phyloP scores from a whole-genome alignment of 768 basidiomycete genomes.

The Pisolithus sp. region DNA sequence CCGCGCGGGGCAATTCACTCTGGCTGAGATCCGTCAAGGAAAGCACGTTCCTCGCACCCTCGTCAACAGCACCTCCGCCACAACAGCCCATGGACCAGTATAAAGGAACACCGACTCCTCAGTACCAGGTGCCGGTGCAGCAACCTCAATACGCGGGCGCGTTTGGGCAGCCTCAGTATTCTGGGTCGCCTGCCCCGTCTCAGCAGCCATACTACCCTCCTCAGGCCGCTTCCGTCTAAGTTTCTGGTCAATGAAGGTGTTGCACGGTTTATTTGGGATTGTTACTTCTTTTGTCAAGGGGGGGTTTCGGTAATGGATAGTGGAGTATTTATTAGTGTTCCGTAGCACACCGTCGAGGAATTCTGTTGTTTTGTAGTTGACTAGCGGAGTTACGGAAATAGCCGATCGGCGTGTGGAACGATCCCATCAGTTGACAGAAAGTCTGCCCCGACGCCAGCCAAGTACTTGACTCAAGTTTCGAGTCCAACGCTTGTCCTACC shows the following conservation, averaged over 20 bases:
- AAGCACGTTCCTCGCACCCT: slow-evolving; percentile 14
- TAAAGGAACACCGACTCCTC: slow-evolving; percentile 2
- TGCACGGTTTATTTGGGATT: too few relatives aligned
- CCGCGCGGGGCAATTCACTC: slow-evolving; percentile 21
- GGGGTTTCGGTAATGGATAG: too few relatives aligned
- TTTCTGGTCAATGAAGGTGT: too few relatives aligned
- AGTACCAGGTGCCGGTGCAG: not conserved
- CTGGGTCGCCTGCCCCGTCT: not conserved
- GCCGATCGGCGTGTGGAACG: slow-evolving; percentile 14
- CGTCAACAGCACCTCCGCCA: slow-evolving; percentile 2
- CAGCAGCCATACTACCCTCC: not conserved
- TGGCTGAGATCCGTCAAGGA: slow-evolving; percentile 32
- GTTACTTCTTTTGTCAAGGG: too few relatives aligned
- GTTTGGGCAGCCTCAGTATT: slow-evolving; percentile 5
- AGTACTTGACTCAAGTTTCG: not conserved
- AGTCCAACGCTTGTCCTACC: slow-evolving; percentile 13
- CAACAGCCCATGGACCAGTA: slow-evolving; percentile 15
- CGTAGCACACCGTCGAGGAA: too few relatives aligned
- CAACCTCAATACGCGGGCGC: slow-evolving; percentile 4
- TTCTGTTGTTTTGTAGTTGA: not conserved
- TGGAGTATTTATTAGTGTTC: not conserved
- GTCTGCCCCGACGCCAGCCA: too few relatives aligned
- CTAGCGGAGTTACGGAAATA: slow-evolving; percentile 27
- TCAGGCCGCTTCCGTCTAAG: not conserved
- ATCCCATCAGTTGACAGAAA: slow-evolving; percentile 1